A percentile compares a stretch with the other conserved stretches of the same genome.
phyloP scores from a whole-genome alignment of 75 land plant species.

The Isoetes taiwanensis region DNA sequence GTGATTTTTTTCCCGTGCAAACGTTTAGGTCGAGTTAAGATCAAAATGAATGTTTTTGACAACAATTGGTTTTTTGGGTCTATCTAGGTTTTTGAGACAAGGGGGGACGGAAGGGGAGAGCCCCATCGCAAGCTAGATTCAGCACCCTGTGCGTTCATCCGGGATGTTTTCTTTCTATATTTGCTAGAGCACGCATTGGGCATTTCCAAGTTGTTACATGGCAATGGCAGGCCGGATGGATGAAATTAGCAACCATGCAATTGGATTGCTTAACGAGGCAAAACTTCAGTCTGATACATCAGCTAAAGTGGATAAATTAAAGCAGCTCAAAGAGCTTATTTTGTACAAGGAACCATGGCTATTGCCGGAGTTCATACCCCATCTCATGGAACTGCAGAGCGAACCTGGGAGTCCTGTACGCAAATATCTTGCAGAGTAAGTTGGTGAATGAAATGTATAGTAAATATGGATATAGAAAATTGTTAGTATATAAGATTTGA shows the following conservation, averaged over 20 bases:
- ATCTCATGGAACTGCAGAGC: constrained; percentile 42
- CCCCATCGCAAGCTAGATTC: too few species aligned
- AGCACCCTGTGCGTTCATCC: too few species aligned
- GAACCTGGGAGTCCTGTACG: constrained; percentile 58
- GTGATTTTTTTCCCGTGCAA: too few species aligned
- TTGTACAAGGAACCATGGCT: constrained; percentile 32
- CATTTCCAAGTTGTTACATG: background rate
- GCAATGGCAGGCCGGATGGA: constrained; percentile 22
- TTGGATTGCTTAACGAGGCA: constrained; percentile 27
- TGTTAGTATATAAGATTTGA: background rate
- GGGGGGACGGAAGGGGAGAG: background rate
- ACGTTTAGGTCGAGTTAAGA: too few species aligned
- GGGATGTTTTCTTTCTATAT: too few species aligned
- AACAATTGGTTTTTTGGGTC: too few species aligned
- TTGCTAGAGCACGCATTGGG: too few species aligned
- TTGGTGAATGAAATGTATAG: background rate
- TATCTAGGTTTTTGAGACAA: background rate
- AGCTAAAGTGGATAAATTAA: constrained; percentile 37
- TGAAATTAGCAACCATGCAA: constrained; percentile 25
- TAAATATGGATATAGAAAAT: background rate
- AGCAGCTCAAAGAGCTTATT: constrained; percentile 36
- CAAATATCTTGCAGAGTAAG: constrained; percentile 51
- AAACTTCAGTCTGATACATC: constrained; percentile 30
- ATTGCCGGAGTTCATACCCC: constrained; percentile 46
- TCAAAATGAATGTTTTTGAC: too few species aligned